Evolutionary conservation across 1,284 basidiomycete genomes (phyloP).

Genomic region (Pseudozyma flocculosa): DNA sequence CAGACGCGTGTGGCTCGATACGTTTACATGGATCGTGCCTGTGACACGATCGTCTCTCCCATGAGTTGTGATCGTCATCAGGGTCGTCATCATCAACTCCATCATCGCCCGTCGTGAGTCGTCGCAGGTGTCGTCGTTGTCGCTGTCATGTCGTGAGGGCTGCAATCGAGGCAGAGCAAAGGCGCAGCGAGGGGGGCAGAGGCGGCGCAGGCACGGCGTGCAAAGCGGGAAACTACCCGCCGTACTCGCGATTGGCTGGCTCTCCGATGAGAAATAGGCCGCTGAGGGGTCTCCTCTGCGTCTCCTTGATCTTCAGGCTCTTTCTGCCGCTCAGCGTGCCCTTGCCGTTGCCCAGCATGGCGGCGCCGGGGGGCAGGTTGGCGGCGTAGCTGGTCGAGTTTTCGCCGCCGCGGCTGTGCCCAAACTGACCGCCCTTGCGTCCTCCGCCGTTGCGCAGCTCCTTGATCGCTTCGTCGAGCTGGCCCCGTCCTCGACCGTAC

Average conservation of each 20-base stretch:
- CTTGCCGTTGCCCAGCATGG: constrained; percentile 12
- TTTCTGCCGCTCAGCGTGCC: constrained; percentile 35
- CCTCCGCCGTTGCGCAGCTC: constrained; percentile 31
- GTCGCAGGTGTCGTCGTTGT: no score
- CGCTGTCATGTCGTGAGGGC: no score
- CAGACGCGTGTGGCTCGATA: no score
- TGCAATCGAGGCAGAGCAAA: no score
- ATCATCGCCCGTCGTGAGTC: no score
- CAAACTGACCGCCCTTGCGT: neutral
- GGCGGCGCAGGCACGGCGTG: no score
- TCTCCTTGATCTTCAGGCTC: constrained; percentile 16
- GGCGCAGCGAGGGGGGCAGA: no score
- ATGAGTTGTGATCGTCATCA: no score
- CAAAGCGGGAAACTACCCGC: no score
- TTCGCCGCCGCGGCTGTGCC: neutral
- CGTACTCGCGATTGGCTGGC: constrained; percentile 11
- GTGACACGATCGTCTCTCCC: no score
- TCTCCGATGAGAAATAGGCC: constrained; percentile 38
- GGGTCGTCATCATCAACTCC: no score
- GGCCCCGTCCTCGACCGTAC: constrained; percentile 32
- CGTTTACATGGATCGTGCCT: no score
- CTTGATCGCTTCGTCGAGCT: constrained; percentile 48
- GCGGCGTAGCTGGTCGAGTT: neutral
- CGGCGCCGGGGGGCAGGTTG: constrained; percentile 5
- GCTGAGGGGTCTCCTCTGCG: constrained; percentile 19